Evolutionary conservation across 805 yeast species (phyloP).

Genomic region (Naumovozyma dairenensis): DNA sequence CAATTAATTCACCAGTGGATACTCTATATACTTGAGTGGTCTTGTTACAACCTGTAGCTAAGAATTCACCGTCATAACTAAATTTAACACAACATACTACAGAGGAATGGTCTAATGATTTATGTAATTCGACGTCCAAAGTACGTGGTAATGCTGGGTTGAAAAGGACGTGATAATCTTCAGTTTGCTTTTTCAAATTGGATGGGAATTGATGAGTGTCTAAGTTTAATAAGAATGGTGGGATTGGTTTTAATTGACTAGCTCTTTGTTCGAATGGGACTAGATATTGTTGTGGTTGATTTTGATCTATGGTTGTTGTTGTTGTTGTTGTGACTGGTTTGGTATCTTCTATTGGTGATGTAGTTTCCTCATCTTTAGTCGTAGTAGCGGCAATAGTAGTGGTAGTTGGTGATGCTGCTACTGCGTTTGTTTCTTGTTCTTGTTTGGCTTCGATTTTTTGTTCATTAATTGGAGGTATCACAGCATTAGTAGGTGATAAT

Average conservation of each 20-base stretch:
- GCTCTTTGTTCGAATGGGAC: slow-evolving; percentile 34
- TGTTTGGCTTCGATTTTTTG: slow-evolving; percentile 4
- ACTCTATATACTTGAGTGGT: slow-evolving; percentile 91
- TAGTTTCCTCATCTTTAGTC: slow-evolving; percentile 8
- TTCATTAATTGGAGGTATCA: no score
- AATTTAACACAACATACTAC: slow-evolving; percentile 96
- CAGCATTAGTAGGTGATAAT: no score
- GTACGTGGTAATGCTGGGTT: slow-evolving; percentile 74
- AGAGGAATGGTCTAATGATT: slow-evolving; percentile 82
- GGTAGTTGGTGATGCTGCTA: slow-evolving; percentile 1
- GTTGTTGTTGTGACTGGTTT: slow-evolving; percentile 7
- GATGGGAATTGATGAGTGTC: slow-evolving; percentile 71
- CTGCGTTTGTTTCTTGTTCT: no score
- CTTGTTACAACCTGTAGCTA: slow-evolving; percentile 96
- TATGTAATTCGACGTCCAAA: slow-evolving; percentile 80
- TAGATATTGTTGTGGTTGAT: slow-evolving; percentile 24
- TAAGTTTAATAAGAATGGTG: slow-evolving; percentile 70
- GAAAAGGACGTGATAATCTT: slow-evolving; percentile 79
- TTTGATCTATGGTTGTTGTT: slow-evolving; percentile 11
- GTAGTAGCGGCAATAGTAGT: slow-evolving; percentile 7
- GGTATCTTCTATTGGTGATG: slow-evolving; percentile 12
- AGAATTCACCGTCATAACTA: slow-evolving; percentile 78
- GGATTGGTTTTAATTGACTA: slow-evolving; percentile 60
- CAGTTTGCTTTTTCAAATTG: slow-evolving; percentile 68
- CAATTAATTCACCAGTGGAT: slow-evolving; percentile 80